phyloP scores from a whole-genome alignment of 78 protist species.

The Dictyostelium purpureum region DNA sequence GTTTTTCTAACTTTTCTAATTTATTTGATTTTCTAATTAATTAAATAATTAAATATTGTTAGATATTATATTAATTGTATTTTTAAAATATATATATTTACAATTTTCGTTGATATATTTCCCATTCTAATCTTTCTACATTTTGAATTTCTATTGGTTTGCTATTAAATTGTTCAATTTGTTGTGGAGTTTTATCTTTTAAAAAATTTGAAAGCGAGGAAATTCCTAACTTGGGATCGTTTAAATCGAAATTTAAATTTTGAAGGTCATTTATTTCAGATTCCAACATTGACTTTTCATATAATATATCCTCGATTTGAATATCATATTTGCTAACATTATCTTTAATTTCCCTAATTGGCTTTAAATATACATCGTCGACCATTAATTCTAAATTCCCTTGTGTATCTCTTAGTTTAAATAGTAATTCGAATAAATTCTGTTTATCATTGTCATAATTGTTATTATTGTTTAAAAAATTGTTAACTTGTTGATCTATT shows the following conservation, averaged over 20 bases:
- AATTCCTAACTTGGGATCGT: slow-evolving; percentile 9
- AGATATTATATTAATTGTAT: background rate
- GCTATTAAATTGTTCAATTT: background rate
- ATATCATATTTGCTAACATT: background rate
- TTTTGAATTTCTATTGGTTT: background rate
- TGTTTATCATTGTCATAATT: background rate
- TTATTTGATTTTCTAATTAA: slow-evolving; percentile 9
- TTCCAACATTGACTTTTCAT: slow-evolving; percentile 1
- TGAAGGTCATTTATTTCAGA: slow-evolving; percentile 8
- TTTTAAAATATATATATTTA: background rate
- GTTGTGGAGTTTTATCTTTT: background rate
- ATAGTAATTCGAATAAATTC: background rate
- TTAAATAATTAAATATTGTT: background rate
- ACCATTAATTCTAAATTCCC: background rate
- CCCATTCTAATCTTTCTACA: slow-evolving; percentile 62
- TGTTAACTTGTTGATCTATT: background rate
- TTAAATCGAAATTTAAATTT: background rate
- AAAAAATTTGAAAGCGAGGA: background rate
- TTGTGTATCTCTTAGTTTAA: background rate
- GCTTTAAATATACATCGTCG: background rate
- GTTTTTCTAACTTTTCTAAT: background rate
- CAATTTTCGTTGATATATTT: slow-evolving; percentile 25
- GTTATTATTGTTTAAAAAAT: background rate
- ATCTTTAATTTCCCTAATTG: background rate
- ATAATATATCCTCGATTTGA: background rate